Base-by-base conservation (phyloP, 2,329 filamentous ascomycete species). In the Hawksworthiomyces lignivorus region DNA sequence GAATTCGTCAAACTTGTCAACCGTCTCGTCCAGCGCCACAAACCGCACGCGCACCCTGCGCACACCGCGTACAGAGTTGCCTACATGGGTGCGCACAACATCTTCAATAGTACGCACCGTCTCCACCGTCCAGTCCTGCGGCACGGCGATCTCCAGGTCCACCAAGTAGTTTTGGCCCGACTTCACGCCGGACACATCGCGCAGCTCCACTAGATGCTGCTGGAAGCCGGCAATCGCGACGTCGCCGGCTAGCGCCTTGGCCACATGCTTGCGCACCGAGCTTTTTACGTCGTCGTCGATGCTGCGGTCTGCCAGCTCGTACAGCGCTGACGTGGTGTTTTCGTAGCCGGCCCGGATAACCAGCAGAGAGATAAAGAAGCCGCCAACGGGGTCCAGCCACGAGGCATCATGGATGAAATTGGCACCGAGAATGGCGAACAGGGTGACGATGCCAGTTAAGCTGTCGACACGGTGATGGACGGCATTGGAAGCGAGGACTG, bases 401-500 rank as follows among this genome's bases (percentile, higher is more conserved):
- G 84, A 77, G 40, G 90, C 89, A 55, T 89, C 83, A 43, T 82
- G 74, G 50, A 96, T 73, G 39, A 94, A 71, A 62, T 97, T 94
- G 36, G 89, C 88, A 33, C 88, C 89, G 15, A 87, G 78, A 54
- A 98, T 95, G 19, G 87, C 90, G 44, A 84, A 72, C 22, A 97
- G 74, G 2, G 92, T 94, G 43, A 97, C 92, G 54, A 97, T 85
- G 50, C 90, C 90, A 2, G 92, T 98, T 43, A 96, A 74, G 45
- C 88, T 95, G 64, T 98, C 92, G 58, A 98, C 82, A 47, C 92
- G 87, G 68, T 97, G 92, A 65, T 98, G 92, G 51, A 97, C 75
- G 45, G 92, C 90, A 58, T 98, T 98, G 45, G 89, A 96, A 29
- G 90, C 89, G 19, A 98, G 78, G 46, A 98, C 88, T 7, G 89